Base-by-base conservation (phyloP, 345 rosid genomes). In the Brassica carinata region DNA sequence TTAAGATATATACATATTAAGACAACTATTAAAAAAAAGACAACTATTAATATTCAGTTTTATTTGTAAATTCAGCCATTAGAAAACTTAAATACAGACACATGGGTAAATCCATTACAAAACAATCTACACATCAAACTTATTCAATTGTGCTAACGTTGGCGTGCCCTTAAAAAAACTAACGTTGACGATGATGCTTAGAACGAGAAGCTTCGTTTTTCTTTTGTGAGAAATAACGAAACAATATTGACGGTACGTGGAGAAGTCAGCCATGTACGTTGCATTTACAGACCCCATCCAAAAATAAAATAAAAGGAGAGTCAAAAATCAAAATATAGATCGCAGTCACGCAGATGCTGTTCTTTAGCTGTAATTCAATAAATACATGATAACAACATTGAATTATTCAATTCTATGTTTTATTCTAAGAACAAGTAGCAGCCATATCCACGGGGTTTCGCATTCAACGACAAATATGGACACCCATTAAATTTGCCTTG, bases 231-330 rank as follows among this genome's bases (percentile, higher is more conserved):
- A 55, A 55, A 15, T 55, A 55, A 17, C 61, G 61, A 55, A 55
- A 55, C 17, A 55, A 55, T 55, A 55, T 17, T 17, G 61, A 17
- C 61, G 58, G 61, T 55, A 17, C 61, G 61, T 55, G 80, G 43
- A 79, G 66, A 64, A 53, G 76, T 71, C 71, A 64, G 72, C 59
- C 72, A 64, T 72, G 61, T 33, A 53, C 58, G 38, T 23, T 51
- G 40, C 8, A 7, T 5, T 29, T 31, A 30, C 3, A 9, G 4
- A 15, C 7, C 36, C 26, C 29, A 19, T 0, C 33, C 23, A 10
- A 29, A 62, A 8, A 7, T 2, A 3, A 66, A 15, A 67, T 0
- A 31, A 65, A 65, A 43, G 7, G 9, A 36, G 10, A n/a, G 78
- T 64, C 51, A 61, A 76, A 4, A 33, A 33, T 33, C 7, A 48